Evolutionary conservation across 2,329 filamentous ascomycete species (phyloP), one percentile per base, ranked within the genome.

Genomic region (Calonectria pauciramosa): DNA sequence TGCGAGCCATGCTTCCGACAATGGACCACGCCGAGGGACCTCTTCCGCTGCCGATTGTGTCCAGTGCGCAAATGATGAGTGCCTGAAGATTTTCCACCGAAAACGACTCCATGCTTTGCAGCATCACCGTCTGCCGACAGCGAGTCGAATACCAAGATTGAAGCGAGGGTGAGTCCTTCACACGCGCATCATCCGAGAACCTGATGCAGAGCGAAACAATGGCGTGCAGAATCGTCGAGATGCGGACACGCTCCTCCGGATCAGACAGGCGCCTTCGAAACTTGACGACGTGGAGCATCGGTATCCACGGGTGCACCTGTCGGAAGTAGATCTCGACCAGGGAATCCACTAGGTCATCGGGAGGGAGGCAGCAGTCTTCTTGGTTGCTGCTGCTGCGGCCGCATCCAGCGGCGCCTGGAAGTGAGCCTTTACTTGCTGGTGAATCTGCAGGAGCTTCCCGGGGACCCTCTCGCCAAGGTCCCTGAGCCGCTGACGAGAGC

Each of bases 271-370:
- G 14, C 3, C 36, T 44, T 2, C 81, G 74, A 26, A 83, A 84
- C 49, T 80, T 76, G 51, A 73, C 71, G 71, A 80, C 82, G 51
- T 81, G 79, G 5, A 81, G 13, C 47, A 81, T 80, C 3, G 80
- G 80, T 32, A 86, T 86, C 83, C 85, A 87, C 1, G 85, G 85
- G 65, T 87, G 86, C 1, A 87, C 80, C 2, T 80, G 71, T 1
- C 73, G 70, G 52, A 87, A 86, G 73, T 86, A 86, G 1, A 82
- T 80, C 1, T 84, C 82, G 18, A 85, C 79, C 10, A 85, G 76
- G 8, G 76, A 73, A 34, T 82, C 82, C 6, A 87, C 79, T 1
- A 87, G 78, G 16, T 85, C 81, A 7, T 82, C 79, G 6, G 83
- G 76, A 4, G 74, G 75, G 6, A 84, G 72, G 3, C 79, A 76